Evolutionary conservation across 495 filamentous ascomycete genomes (phyloP).

Genomic region (Daldinia loculata): DNA sequence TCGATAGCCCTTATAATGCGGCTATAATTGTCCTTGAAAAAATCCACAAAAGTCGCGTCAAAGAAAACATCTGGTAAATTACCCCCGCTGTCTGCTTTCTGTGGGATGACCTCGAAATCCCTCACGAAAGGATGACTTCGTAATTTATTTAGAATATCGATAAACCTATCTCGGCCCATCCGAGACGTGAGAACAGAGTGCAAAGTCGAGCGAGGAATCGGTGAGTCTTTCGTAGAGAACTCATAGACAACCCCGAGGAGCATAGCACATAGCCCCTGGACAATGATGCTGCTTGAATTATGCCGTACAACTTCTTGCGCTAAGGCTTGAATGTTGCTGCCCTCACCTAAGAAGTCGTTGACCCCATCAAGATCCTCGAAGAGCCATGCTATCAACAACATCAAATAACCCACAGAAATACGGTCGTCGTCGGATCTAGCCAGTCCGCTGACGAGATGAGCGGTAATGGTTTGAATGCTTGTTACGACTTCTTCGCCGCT

Average conservation of each 20-base stretch:
- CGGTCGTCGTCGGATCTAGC: conserved; percentile 81
- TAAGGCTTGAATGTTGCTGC: conserved; percentile 87
- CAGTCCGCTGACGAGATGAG: conserved; percentile 78
- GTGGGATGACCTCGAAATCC: conserved; percentile 88
- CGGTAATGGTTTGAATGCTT: conserved; percentile 85
- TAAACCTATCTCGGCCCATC: conserved; percentile 87
- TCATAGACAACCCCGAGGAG: conserved; percentile 92
- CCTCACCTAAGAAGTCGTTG: conserved; percentile 93
- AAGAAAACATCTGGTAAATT: conserved; percentile 84
- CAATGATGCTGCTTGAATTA: conserved; percentile 69
- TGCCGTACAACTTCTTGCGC: conserved; percentile 68
- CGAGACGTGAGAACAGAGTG: conserved; percentile 81
- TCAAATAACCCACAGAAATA: conserved; percentile 84
- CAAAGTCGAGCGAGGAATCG: conserved; percentile 82
- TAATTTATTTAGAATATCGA: conserved; percentile 82
- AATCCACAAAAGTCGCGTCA: conserved; percentile 87
- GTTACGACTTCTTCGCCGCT: conserved; percentile 95
- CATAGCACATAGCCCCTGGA: conserved; percentile 83
- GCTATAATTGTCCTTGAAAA: conserved; percentile 94
- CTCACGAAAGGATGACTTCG: conserved; percentile 83
- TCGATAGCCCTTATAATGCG: conserved; percentile 87
- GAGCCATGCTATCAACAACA: conserved; percentile 91
- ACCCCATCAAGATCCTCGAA: conserved; percentile 92
- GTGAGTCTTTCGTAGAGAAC: conserved; percentile 96
- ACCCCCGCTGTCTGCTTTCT: conserved; percentile 65